phyloP scores from a whole-genome alignment of 257 asterid species.

The Leptodermis oblonga region DNA sequence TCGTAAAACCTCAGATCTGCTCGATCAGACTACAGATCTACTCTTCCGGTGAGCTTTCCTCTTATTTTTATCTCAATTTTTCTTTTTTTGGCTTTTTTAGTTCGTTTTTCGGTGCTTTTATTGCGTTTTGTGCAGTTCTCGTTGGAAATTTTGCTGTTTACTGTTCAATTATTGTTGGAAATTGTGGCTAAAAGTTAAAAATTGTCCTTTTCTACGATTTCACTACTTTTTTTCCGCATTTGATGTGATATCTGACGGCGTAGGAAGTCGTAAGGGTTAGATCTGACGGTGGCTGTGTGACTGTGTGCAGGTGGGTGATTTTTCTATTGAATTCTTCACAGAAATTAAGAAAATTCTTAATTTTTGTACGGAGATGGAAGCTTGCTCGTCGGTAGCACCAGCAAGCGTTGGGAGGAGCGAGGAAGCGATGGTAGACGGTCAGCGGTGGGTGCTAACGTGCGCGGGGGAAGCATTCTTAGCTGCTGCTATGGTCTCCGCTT shows the following conservation, averaged over 20 bases:
- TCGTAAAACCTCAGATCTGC: conserved; percentile 27
- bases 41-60: conserved; percentile 28
- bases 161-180: not conserved
- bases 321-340: too few species aligned
- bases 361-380: conserved; percentile 25
- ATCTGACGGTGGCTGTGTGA: conserved; percentile 1
- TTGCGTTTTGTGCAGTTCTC: not conserved
- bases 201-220: not conserved
- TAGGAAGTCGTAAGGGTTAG: not conserved
- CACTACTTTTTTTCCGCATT: not conserved
- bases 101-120: not conserved
- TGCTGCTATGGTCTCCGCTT: conserved; percentile 32
- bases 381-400: conserved; percentile 22
- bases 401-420: conserved; percentile 13
- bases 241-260: not conserved
- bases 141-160: not conserved
- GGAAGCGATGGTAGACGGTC: conserved; percentile 1
- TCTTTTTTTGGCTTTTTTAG: not conserved
- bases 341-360: not conserved
- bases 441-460: conserved; percentile 33
- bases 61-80: not conserved
- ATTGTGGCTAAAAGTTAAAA: not conserved
- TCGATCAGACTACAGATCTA: conserved; percentile 41
- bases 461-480: conserved; percentile 42
- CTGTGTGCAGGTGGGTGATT: not conserved